Base-by-base conservation (phyloP, 2,329 filamentous ascomycete species). In the Scedosporium dehoogii region DNA sequence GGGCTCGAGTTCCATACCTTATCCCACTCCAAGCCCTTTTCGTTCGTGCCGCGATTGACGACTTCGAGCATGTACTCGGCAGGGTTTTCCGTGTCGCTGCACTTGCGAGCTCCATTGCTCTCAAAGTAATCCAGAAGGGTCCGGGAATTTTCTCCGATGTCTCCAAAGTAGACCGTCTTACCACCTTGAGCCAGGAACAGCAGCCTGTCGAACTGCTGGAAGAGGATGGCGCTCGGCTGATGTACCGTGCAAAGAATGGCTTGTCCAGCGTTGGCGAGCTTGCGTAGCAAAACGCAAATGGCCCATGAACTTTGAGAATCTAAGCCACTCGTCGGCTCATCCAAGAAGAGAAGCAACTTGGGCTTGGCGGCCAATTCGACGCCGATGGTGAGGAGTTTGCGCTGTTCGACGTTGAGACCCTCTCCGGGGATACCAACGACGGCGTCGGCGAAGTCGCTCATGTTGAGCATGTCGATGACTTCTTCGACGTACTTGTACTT, bases 21-120 rank as follows among this genome's bases (percentile, higher is more conserved):
- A 68, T 88, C 85, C 89, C 89, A 92, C 68, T 91, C 83, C 42
- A 74, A 65, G 6, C 74, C 74, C 3, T 71, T 62, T 16, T 69
- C 68, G 66, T 77, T 79, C 3, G 65, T 66, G 0, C 74, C 73
- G 7, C 74, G 71, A 62, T 78, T 78, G 60, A 79, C 77, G 16
- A 80, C 72, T 66, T 83, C 78, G 6, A 91, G 79, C 84, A 91
- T 90, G 75, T 85, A 91, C 73, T 92, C 89, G 1, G 89, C 89
- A 0, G 89, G 88, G 67, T 91, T 91, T 64, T 88, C 87, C 0
- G 84, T 79, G 1, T 79, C 72, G 7, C 76, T 78, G 63, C 88
- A 89, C 56, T 75, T 73, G 3, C 82, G 76, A 1, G 83, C 86
- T 4, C 88, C 88, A 62, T 88, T 82, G 10, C 72, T 68, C 69